A percentile compares a stretch with the other conserved stretches of the same genome.
phyloP scores from a whole-genome alignment of 352 stramenopile genomes.

The Pythium rishiriense region DNA sequence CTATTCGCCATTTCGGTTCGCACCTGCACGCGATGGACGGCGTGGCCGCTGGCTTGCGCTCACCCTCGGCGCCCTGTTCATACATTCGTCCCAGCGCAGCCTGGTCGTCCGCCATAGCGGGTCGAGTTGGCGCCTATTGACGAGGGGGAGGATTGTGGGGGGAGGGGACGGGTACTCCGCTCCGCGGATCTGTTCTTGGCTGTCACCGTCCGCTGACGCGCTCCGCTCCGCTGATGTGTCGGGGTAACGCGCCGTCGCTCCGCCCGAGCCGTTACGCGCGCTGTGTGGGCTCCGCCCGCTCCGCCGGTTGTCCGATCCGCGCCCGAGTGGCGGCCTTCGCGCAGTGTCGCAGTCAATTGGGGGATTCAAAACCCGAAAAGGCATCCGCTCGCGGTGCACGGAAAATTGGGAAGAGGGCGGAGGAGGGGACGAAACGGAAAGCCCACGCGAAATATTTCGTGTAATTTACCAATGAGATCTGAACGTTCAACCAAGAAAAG shows the following conservation, averaged over 20 bases:
- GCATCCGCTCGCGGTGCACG: constrained; percentile 7
- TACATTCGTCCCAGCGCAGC: background rate
- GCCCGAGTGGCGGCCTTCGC: constrained; percentile 8
- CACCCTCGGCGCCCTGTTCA: background rate
- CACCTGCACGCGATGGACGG: constrained; percentile 6
- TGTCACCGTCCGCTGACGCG: background rate
- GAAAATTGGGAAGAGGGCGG: background rate
- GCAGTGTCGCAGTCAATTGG: constrained; percentile 10
- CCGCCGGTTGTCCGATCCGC: background rate
- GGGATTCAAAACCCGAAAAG: constrained; percentile 15
- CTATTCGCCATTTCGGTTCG: no score
- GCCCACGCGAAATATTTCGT: constrained; percentile 12
- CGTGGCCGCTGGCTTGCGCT: background rate
- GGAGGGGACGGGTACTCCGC: no score
- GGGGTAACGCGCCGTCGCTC: no score
- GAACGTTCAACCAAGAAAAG: background rate
- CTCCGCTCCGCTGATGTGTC: no score
- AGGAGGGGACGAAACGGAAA: constrained; percentile 14
- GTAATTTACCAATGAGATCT: constrained; percentile 9
- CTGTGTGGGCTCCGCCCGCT: background rate
- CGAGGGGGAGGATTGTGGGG: no score
- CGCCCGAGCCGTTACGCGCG: constrained; percentile 8
- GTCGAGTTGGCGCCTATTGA: background rate
- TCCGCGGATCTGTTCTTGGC: background rate
- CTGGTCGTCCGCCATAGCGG: constrained; percentile 2